A percentile compares a stretch with the other conserved stretches of the same genome.
These are phyloP conservation scores for Coffea canephora DNA, from an alignment of 257 asterid genomes.

Conservation along the genomic window DNA sequence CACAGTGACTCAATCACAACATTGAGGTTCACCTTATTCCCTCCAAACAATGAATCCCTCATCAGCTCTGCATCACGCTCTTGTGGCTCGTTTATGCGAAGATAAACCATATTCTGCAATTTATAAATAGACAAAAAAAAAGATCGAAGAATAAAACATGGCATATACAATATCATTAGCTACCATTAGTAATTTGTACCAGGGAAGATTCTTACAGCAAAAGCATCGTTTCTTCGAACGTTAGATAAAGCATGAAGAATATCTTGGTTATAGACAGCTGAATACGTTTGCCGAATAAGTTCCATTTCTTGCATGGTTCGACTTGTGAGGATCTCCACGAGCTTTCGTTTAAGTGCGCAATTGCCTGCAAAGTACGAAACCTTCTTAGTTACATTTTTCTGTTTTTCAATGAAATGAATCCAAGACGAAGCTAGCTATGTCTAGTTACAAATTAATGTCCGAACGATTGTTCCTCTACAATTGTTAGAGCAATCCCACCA, in stretches of 20 bases:
- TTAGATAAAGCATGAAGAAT: background rate
- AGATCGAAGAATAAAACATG: background rate
- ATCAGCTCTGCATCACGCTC: background rate
- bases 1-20: background rate
- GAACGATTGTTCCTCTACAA: too few relatives aligned
- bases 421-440: background rate
- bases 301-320: background rate
- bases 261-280: background rate
- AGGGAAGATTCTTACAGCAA: background rate
- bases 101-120: slow-evolving; percentile 1
- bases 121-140: background rate
- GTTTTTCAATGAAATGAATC: background rate
- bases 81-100: background rate
- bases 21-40: background rate
- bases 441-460: too few relatives aligned
- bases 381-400: background rate
- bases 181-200: background rate
- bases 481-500: too few relatives aligned
- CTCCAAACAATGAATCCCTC: background rate
- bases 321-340: background rate
- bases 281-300: background rate
- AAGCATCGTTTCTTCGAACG: background rate
- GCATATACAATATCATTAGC: background rate
- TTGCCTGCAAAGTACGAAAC: background rate
- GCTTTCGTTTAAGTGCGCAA: background rate